Base-by-base conservation (phyloP, 495 filamentous ascomycete genomes). In the Aspergillus campestris region DNA sequence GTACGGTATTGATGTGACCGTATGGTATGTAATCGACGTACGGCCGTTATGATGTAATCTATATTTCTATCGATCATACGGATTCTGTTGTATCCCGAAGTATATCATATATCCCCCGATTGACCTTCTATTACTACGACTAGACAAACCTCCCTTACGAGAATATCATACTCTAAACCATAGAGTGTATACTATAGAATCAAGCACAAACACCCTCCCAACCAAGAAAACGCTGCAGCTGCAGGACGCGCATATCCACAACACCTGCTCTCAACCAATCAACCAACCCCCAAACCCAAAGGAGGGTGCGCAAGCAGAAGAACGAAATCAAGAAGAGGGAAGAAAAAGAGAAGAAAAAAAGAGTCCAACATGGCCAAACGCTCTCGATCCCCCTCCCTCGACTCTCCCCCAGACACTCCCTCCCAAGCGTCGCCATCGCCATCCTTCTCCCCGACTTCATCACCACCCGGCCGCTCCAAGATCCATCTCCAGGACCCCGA, bases 281-380 rank as follows among this genome's bases (percentile, higher is more conserved):
- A 24, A 24, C 4, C 18, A 24, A 24, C 4, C 18, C 18, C 18
- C 18, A 1, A 24, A 24, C 18, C 18, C 18, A 24, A 24, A 24
- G 18, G 18, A 24, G 18, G 18, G 31, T 13, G 29, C 33, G 9
- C 7, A 34, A 24, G 18, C 8, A 29, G 35, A 2, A 27, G 8
- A 32, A 30, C 36, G 28, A 32, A 9, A 34, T 13, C 36, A 43
- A 42, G 31, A 37, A 43, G 39, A 38, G 48, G 42, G 44, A 34
- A 44, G 38, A 35, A 32, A 31, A 41, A 35, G 30, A 48, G 30
- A 13, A 34, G 38, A 40, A 44, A 44, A 3, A 37, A 6, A 44
- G 8, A 36, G 18, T 27, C 15, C 44, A 70, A 55, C 24, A 81
- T 82, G 76, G 70, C 72, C 45, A 84, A 84, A 66, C 80, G 80